A percentile compares a stretch with the other conserved stretches of the same genome.
Conservation (phyloP, 1,139 yeast species). For the Sugiyamaella castrensis region DNA sequence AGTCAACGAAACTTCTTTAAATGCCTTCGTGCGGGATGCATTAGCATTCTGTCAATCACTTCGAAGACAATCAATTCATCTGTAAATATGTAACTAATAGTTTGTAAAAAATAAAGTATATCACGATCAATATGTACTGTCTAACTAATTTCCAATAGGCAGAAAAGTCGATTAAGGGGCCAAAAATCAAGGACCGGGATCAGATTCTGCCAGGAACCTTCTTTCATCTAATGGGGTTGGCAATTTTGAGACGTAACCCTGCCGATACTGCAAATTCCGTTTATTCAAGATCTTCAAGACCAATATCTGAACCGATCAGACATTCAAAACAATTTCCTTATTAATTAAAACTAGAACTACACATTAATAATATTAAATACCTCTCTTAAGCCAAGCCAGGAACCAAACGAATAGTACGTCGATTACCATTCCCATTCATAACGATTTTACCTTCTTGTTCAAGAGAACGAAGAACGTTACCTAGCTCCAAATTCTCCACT, state of each 20-base stretch:
- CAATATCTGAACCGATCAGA: too few relatives aligned
- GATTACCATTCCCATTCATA: constrained; percentile 69
- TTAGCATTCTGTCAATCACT: constrained; percentile 16
- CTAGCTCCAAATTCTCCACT: constrained; percentile 68
- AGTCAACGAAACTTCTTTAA: constrained; percentile 14
- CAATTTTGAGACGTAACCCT: too few relatives aligned
- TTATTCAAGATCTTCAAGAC: too few relatives aligned
- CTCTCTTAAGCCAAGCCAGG: constrained; percentile 4
- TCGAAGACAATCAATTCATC: background rate
- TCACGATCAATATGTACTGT: background rate
- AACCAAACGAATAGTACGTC: constrained; percentile 60
- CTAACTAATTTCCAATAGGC: too few relatives aligned
- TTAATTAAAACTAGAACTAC: background rate
- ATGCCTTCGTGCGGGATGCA: constrained; percentile 22
- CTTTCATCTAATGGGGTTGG: too few relatives aligned
- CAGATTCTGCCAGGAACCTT: too few relatives aligned
- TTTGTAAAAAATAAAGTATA: background rate
- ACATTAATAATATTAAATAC: background rate
- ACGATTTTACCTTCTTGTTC: constrained; percentile 73
- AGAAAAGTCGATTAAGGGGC: too few relatives aligned
- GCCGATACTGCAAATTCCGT: too few relatives aligned
- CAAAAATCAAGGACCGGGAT: too few relatives aligned
- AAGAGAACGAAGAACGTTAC: constrained; percentile 64
- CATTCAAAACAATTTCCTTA: background rate
- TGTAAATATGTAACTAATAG: constrained; percentile 11